These are phyloP conservation scores for Vanrija sp. DNA, from an alignment of 1,284 basidiomycete genomes.

Conservation along the genomic window DNA sequence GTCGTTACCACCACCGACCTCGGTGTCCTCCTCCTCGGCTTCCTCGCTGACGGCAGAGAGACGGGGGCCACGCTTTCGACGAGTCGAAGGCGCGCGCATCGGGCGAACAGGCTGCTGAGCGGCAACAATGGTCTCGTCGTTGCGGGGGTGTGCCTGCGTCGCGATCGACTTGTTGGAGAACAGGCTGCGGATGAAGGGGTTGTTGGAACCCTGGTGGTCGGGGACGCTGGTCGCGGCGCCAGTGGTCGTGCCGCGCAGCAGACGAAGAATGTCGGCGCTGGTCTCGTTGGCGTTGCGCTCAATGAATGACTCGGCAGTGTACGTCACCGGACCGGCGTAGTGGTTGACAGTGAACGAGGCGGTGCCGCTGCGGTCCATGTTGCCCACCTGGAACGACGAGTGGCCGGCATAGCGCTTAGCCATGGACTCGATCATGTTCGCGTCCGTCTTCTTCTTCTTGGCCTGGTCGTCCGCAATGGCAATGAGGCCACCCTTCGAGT, in stretches of 20 bases:
- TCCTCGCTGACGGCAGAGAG: conserved; percentile 59
- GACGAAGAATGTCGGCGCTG: conserved; percentile 86
- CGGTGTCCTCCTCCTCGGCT: conserved; percentile 52
- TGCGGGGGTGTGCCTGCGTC: conserved; percentile 82
- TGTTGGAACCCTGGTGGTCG: conserved; percentile 70
- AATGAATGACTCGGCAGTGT: conserved; percentile 84
- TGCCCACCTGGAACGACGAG: conserved; percentile 77
- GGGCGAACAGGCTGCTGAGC: conserved; percentile 90
- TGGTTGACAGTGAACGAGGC: conserved; percentile 90
- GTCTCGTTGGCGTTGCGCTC: conserved; percentile 84
- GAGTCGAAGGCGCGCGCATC: conserved; percentile 83
- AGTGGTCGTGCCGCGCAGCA: conserved; percentile 62
- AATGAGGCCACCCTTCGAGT: conserved; percentile 83
- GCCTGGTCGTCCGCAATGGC: conserved; percentile 98
- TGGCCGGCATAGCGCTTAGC: conserved; percentile 92
- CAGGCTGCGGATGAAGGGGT: conserved; percentile 84
- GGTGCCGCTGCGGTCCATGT: conserved; percentile 69
- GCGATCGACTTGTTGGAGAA: conserved; percentile 85
- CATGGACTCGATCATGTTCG: conserved; percentile 92
- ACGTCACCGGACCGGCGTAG: conserved; percentile 85
- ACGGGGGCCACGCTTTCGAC: conserved; percentile 62
- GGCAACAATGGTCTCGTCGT: conserved; percentile 89
- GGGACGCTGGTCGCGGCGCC: conserved; percentile 29
- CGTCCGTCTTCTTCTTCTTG: conserved; percentile 83
- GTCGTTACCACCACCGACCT: conserved; percentile 37